These are phyloP conservation scores for Penicillium sp. DNA, from an alignment of 2,329 filamentous ascomycete species.

Conservation along the genomic window DNA sequence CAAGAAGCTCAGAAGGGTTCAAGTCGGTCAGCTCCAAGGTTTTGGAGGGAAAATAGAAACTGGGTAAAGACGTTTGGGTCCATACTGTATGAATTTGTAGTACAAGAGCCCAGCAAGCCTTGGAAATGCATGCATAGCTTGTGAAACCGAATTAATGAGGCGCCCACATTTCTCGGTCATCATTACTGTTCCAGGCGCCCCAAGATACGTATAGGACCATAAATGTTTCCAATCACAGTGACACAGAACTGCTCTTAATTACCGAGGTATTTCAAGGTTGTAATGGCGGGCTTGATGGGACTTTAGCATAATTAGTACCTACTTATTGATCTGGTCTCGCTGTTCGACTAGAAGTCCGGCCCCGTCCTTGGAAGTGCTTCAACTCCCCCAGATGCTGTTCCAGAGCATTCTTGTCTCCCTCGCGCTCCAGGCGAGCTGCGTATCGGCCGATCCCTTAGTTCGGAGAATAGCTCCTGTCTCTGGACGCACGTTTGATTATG, in stretches of 20 bases:
- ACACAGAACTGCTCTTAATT: neutral
- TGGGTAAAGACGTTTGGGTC: no score
- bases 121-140: no score
- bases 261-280: neutral
- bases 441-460: neutral
- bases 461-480: neutral
- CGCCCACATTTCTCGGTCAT: neutral
- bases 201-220: neutral
- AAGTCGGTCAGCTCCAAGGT: no score
- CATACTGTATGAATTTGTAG: no score
- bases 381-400: slow-evolving; percentile 5
- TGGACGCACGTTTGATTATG: slow-evolving; percentile 25
- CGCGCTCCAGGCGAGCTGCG: slow-evolving; percentile 8
- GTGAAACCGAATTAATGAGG: neutral
- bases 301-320: neutral
- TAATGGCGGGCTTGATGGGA: neutral
- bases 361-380: neutral
- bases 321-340: neutral
- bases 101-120: no score
- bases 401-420: slow-evolving; percentile 3
- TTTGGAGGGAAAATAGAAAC: no score
- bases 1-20: no score
- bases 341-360: neutral
- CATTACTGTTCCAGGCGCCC: neutral
- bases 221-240: neutral